Evolutionary conservation across 805 yeast genomes (phyloP).

Genomic region (Kluyveromyces wickerhamii): DNA sequence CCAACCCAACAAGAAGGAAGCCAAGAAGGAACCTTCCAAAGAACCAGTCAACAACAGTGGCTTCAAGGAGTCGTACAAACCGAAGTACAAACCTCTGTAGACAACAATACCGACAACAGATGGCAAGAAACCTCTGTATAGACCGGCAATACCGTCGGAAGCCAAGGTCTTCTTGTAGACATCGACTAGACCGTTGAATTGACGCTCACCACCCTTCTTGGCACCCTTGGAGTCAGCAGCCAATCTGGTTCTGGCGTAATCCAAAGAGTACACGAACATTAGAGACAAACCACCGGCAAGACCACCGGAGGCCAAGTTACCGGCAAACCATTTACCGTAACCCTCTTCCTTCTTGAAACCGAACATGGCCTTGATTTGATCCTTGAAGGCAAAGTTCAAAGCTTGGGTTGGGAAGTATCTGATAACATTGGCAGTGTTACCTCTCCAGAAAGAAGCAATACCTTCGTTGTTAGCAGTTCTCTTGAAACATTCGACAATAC

Average conservation of each 20-base stretch:
- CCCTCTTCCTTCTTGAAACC: constrained; percentile 96
- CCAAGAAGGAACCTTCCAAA: constrained; percentile 88
- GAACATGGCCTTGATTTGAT: constrained; percentile 89
- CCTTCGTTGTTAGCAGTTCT: constrained; percentile 95
- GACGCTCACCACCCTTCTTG: constrained; percentile 82
- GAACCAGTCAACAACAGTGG: constrained; percentile 92
- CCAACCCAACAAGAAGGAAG: constrained; percentile 97
- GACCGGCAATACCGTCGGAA: constrained; percentile 95
- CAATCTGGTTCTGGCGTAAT: constrained; percentile 97
- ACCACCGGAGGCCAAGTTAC: constrained; percentile 99
- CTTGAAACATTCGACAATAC: constrained; percentile 89
- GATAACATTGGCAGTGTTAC: constrained; percentile 98
- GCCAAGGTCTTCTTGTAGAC: constrained; percentile 94
- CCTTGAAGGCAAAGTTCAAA: constrained; percentile 96
- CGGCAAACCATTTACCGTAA: constrained; percentile 91
- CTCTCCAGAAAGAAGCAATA: constrained; percentile 93
- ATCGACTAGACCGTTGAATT: constrained; percentile 94
- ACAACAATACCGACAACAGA: constrained; percentile 96
- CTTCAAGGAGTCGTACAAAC: constrained; percentile 94
- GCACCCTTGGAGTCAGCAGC: constrained; percentile 95
- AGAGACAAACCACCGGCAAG: constrained; percentile 95
- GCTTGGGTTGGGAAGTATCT: constrained; percentile 99
- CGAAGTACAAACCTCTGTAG: constrained; percentile 99
- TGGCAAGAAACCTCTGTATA: constrained; percentile 99
- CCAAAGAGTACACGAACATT: constrained; percentile 91